Percentiles rank a stretch among this genome's conserved stretches.
Evolutionary conservation across 768 basidiomycete genomes (phyloP).

Genomic region (Lyophyllum semitale): DNA sequence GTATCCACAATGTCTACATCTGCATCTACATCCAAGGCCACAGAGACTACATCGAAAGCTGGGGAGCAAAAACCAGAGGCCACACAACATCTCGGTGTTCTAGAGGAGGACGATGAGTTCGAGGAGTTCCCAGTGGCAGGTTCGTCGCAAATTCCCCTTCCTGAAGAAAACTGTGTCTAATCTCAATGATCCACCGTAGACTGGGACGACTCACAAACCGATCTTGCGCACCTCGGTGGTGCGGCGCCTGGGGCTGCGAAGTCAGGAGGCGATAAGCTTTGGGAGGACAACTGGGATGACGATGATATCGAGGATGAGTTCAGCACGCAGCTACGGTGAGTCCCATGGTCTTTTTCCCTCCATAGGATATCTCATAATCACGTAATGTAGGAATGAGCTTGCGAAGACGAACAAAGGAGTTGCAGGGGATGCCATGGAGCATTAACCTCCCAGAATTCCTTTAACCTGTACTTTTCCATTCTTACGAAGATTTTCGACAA

Average conservation of each 20-base stretch:
- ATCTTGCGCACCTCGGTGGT: conserved; percentile 76
- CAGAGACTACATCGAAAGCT: conserved; percentile 36
- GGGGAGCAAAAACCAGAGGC: conserved; percentile 48
- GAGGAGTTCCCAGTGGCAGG: conserved; percentile 91
- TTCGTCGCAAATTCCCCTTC: conserved; percentile 29
- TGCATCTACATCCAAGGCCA: conserved; percentile 49
- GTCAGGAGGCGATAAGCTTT: conserved; percentile 86
- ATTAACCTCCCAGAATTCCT: conserved; percentile 29
- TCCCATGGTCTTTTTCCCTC: conserved; percentile 5
- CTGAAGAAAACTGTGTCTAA: neutral
- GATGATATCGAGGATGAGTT: conserved; percentile 99
- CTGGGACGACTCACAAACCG: conserved; percentile 86
- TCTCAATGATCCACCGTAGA: conserved; percentile 43
- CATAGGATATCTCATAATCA: neutral
- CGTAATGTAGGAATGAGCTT: conserved; percentile 56
- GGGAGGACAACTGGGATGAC: conserved; percentile 99
- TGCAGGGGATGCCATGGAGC: conserved; percentile 55
- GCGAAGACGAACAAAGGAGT: conserved; percentile 53
- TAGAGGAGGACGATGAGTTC: conserved; percentile 98
- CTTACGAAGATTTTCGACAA: neutral
- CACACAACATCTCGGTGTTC: conserved; percentile 76
- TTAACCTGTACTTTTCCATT: neutral
- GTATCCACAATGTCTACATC: conserved; percentile 42
- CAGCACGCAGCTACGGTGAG: conserved; percentile 90
- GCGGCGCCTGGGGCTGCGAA: conserved; percentile 74